phyloP scores from a whole-genome alignment of 2,329 filamentous ascomycete genomes.

The Cercospora nicotianae region DNA sequence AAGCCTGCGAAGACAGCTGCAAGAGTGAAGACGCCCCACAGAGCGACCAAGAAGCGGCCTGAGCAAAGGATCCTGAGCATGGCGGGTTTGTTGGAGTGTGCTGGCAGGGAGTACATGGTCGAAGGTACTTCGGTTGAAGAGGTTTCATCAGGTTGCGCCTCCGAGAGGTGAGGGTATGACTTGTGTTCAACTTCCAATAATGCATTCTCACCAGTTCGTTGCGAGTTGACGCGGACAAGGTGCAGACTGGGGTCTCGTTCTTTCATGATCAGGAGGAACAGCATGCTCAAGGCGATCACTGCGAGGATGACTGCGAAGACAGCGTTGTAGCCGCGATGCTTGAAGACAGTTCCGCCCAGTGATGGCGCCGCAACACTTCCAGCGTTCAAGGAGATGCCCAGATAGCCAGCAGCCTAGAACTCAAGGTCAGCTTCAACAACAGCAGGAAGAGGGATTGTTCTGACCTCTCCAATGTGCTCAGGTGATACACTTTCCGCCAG shows the following conservation, averaged over 20 bases:
- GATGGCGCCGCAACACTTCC: conserved; percentile 64
- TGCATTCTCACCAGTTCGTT: not conserved
- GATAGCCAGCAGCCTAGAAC: conserved; percentile 59
- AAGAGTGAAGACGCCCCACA: conserved; percentile 29
- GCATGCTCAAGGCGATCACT: conserved; percentile 22
- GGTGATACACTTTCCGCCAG: conserved; percentile 66
- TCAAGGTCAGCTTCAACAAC: not conserved
- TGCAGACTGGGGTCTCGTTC: conserved; percentile 4
- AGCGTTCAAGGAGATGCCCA: conserved; percentile 61
- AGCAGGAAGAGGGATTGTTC: not conserved
- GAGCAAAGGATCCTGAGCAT: conserved; percentile 25
- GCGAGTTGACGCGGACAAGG: conserved; percentile 1
- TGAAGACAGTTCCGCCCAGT: conserved; percentile 67
- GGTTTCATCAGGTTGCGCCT: not conserved
- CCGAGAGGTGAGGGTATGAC: not conserved
- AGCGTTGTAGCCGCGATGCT: conserved; percentile 41
- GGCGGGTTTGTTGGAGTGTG: conserved; percentile 9
- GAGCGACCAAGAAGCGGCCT: conserved; percentile 23
- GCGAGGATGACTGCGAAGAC: conserved; percentile 25
- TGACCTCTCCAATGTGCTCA: conserved; percentile 53
- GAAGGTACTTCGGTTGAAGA: not conserved
- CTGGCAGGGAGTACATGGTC: not conserved
- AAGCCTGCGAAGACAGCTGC: conserved; percentile 24
- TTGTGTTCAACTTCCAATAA: not conserved
- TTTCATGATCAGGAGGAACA: conserved; percentile 24